Evolutionary conservation across 2,329 filamentous ascomycete genomes (phyloP).

Genomic region (Penicillium thymicola): DNA sequence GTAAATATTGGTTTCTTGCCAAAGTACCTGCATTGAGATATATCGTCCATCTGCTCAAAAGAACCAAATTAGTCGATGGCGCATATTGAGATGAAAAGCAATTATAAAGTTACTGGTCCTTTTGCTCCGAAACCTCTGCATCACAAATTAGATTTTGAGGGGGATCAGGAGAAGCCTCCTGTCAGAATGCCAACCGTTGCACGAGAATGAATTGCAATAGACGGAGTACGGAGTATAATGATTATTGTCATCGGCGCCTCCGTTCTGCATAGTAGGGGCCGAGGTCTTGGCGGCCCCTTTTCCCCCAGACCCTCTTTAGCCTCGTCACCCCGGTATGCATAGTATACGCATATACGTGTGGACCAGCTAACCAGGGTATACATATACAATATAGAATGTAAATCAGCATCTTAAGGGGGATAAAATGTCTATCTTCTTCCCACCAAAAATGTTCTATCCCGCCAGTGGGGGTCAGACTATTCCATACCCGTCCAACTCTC

Average conservation of each 20-base stretch:
- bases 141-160: background rate
- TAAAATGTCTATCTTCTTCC: background rate
- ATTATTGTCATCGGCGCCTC: background rate
- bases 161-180: background rate
- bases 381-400: background rate
- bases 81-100: background rate
- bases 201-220: background rate
- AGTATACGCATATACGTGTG: background rate
- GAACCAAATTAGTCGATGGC: background rate
- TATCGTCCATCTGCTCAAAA: background rate
- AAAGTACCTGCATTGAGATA: background rate
- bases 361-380: background rate
- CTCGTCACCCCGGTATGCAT: slow-evolving; percentile 1
- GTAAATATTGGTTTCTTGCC: background rate
- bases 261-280: background rate
- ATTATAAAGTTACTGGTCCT: background rate
- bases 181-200: background rate
- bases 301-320: background rate
- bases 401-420: no score
- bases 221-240: background rate
- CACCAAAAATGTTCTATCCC: background rate
- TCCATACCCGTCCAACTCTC: background rate
- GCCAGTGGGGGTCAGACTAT: background rate
- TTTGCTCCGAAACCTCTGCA: background rate
- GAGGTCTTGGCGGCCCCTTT: background rate